Percentiles rank a stretch among this genome's conserved stretches.
These are phyloP conservation scores for Fragilaria crotonensis DNA, from an alignment of 108 stramenopile species.

Conservation along the genomic window DNA sequence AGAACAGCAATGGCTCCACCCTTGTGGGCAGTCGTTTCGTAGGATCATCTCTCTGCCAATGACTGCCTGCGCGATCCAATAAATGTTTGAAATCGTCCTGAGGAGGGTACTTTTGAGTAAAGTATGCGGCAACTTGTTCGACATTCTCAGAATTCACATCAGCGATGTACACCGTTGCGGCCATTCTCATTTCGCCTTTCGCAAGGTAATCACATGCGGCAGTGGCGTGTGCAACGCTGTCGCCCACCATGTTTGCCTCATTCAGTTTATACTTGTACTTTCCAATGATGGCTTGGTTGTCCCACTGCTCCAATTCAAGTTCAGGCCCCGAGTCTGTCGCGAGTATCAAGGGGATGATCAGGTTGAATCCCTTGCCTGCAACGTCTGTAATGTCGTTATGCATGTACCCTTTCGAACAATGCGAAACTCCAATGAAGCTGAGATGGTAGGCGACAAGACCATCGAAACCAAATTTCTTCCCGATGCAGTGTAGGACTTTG, in stretches of 20 bases:
- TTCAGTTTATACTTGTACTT: slow-evolving; percentile 49
- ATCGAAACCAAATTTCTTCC: slow-evolving; percentile 42
- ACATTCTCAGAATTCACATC: slow-evolving; percentile 2
- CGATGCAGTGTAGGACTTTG: slow-evolving; percentile 41
- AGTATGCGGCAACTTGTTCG: background rate
- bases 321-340: slow-evolving; percentile 54
- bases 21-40: background rate
- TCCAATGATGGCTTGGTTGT: slow-evolving; percentile 24
- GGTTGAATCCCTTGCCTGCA: slow-evolving; percentile 50
- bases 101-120: slow-evolving; percentile 1
- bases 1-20: no score
- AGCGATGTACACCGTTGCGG: slow-evolving; percentile 50
- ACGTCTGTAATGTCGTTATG: slow-evolving; percentile 53
- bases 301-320: slow-evolving; percentile 17
- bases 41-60: background rate
- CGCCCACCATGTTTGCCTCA: slow-evolving; percentile 44
- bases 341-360: slow-evolving; percentile 42
- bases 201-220: slow-evolving; percentile 41
- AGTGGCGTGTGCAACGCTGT: slow-evolving; percentile 45
- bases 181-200: slow-evolving; percentile 36
- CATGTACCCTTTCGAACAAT: slow-evolving; percentile 39
- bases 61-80: background rate
- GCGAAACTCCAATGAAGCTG: slow-evolving; percentile 50
- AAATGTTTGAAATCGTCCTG: background rate
- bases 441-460: slow-evolving; percentile 42